Base-by-base conservation (phyloP, 495 filamentous ascomycete species). In the Staphylotrichum tortipilum region DNA sequence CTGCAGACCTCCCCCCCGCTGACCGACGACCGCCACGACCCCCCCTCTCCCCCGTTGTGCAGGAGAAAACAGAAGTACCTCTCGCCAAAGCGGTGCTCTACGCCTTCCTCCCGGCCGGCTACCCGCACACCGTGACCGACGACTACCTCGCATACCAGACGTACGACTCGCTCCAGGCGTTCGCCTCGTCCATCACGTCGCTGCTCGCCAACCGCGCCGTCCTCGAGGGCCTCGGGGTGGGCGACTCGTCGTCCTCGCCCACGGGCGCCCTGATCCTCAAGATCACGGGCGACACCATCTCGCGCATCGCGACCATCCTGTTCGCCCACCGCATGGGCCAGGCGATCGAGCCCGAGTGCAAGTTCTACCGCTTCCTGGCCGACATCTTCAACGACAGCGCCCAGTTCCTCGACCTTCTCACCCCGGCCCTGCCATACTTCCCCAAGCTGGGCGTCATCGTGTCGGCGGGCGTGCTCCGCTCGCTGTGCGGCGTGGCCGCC, bases 351-450 rank as follows among this genome's bases (percentile, higher is more conserved):
- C 87, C 89, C 2, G 91, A 96, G 65, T 94, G 88, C 74, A 96
- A 96, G 59, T 88, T 80, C 70, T 96, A 94, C 68, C 82, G 92
- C 6, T 82, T 96, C 37, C 72, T 85, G 6, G 92, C 92, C 10
- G 92, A 96, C 64, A 73, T 96, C 23, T 87, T 96, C 73, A 96
- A 96, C 66, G 92, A 96, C 64, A 69, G 81, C 15, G 90, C 89
- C 33, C 88, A 95, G 78, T 72, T 96, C 23, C 74, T 96, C 14
- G 91, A 96, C 63, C 84, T 89, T 59, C 72, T 95, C 7, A 91
- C 86, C 3, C 90, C 89, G 0, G 82, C 80, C 22, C 75, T 95
- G 17, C 85, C 89, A 0, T 82, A 81, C 34, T 59, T 74, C 11
- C 69, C 74, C 21, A 78, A 90, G 37, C 80, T 95, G 7, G 49